Conservation (phyloP, 257 asterid species). For the Schizonepeta tenuifolia region DNA sequence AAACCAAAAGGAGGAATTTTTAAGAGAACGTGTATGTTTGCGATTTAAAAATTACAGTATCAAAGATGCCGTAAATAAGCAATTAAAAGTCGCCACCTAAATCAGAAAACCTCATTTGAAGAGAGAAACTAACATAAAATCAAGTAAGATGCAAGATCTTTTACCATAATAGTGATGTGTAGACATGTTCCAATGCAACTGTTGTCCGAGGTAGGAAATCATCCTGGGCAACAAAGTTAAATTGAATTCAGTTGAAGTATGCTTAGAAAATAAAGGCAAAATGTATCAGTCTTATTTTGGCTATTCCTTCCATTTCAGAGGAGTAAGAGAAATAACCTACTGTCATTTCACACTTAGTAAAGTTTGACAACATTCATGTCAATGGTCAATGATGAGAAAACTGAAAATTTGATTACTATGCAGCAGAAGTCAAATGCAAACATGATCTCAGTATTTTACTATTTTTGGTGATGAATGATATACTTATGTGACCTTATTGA, state of each 20-base stretch:
- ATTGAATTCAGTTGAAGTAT: constrained; percentile 11
- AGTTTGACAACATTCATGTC: no score
- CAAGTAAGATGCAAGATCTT: constrained; percentile 58
- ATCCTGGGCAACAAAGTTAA: constrained; percentile 59
- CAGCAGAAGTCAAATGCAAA: background rate
- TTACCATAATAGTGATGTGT: constrained; percentile 97
- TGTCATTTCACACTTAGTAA: background rate
- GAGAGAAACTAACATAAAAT: constrained; percentile 36
- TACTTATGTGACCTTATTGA: background rate
- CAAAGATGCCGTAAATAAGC: background rate
- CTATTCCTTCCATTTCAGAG: background rate
- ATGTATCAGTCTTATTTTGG: constrained; percentile 9
- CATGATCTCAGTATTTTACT: background rate
- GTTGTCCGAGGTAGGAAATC: constrained; percentile 99
- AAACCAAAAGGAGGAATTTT: background rate
- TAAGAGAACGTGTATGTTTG: background rate
- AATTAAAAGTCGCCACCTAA: background rate
- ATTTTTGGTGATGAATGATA: background rate
- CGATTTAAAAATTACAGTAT: background rate
- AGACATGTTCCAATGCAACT: constrained; percentile 77
- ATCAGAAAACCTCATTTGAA: background rate
- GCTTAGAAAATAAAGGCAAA: background rate
- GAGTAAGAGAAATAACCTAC: background rate
- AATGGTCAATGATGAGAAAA: constrained; percentile 1
- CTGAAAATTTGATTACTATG: background rate